Conservation (phyloP, 2,329 filamentous ascomycete genomes). For the Alternaria gansuensis region DNA sequence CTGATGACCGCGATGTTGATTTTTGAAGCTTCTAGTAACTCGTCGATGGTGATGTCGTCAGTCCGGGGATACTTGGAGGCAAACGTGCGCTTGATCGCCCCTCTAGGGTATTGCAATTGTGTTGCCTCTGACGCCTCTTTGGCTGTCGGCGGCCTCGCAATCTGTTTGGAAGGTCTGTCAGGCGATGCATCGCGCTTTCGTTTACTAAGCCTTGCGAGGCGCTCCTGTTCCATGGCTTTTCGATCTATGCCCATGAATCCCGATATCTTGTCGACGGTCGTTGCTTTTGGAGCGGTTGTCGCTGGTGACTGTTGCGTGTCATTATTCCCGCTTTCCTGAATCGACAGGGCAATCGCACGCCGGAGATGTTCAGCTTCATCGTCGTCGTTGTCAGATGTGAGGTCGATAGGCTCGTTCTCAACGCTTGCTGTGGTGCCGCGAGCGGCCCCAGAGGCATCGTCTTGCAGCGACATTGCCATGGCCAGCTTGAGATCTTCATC, state of each 20-base stretch:
- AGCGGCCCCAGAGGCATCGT: constrained; percentile 22
- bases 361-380: constrained; percentile 38
- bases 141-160: background rate
- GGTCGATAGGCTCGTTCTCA: constrained; percentile 25
- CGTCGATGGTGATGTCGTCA: constrained; percentile 86
- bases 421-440: background rate
- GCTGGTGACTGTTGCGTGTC: constrained; percentile 1
- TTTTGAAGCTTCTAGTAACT: constrained; percentile 77
- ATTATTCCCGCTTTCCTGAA: constrained; percentile 22
- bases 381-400: constrained; percentile 30
- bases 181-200: constrained; percentile 67
- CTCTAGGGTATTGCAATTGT: constrained; percentile 61
- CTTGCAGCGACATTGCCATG: constrained; percentile 42
- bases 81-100: constrained; percentile 84
- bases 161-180: constrained; percentile 40
- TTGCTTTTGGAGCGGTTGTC: background rate
- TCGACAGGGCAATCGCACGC: constrained; percentile 43
- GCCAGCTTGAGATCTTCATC: constrained; percentile 43
- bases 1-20: constrained; percentile 83
- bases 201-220: constrained; percentile 71
- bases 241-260: constrained; percentile 70
- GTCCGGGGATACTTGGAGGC: constrained; percentile 68
- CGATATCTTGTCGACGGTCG: background rate
- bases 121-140: background rate
- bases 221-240: constrained; percentile 84